Base-by-base conservation (phyloP, 2,329 filamentous ascomycete genomes). In the Pyrenophora seminiperda region DNA sequence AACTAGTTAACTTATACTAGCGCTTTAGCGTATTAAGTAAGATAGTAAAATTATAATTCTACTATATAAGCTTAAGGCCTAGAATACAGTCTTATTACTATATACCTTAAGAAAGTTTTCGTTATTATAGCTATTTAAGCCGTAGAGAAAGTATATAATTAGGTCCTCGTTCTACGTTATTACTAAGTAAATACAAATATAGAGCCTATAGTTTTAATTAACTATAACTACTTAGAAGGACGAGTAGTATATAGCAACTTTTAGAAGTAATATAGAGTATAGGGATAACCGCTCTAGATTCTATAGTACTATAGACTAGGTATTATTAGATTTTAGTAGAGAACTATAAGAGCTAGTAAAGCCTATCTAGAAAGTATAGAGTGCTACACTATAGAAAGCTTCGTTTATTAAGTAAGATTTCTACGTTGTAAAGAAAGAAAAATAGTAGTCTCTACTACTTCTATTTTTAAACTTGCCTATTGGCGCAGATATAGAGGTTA, bases 91-190 rank as follows among this genome's bases (percentile, higher is more conserved):
- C 2, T 36, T 59, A 0, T 37, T 78, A 0, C 34, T 84, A 7
- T 59, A 72, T 11, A 61, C 52, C 0, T 78, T 83, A 31, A 55
- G 44, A 11, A 59, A 64, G n/a, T 80, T 83, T 46, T 67, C 78
- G 0, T 36, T 60, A 0, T 58, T 83, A 0, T 32, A 49, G 17
- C 54, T 82, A 0, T 78, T 74, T 61, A 84, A 84, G 58, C 79
- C 78, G 0, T 54, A 6, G 1, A 61, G 6, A 1, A 57, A 50
- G 2, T 78, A 83, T 49, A 61, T 57, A 1, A 77, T 65, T 15
- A 66, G 75, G 3, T 79, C 76, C 0, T 82, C 79, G 0, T 84
- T 83, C 54, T 84, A 84, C 58, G 67, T 83, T 59, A 51, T 84
- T 7, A 80, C 80, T 2, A 73, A 62, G 1, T 57, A 75, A 3